A percentile compares a stretch with the other conserved stretches of the same genome.
Evolutionary conservation across 2,329 filamentous ascomycete genomes (phyloP).

Genomic region (Cladorrhinum sp.): DNA sequence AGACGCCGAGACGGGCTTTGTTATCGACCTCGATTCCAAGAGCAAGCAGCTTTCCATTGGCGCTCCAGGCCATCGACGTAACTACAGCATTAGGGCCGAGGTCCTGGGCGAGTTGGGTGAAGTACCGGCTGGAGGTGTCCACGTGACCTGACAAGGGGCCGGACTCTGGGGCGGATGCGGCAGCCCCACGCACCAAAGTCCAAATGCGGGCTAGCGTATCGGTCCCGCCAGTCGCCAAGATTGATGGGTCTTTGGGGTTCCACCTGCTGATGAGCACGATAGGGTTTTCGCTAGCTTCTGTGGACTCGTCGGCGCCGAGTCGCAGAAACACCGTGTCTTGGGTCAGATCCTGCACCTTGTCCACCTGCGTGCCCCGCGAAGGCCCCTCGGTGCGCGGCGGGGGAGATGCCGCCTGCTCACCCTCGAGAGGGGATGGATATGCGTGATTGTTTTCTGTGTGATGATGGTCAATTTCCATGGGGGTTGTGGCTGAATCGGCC

Average conservation of each 20-base stretch:
- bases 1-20: constrained; percentile 54
- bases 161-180: constrained; percentile 39
- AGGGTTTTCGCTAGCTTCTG: constrained; percentile 49
- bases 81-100: constrained; percentile 51
- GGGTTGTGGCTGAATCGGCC: constrained; percentile 50
- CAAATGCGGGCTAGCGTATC: constrained; percentile 69
- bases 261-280: constrained; percentile 67
- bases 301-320: constrained; percentile 44
- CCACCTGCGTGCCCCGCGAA: constrained; percentile 62
- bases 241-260: constrained; percentile 62
- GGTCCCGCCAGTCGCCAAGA: constrained; percentile 66
- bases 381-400: constrained; percentile 58
- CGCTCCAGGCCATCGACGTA: constrained; percentile 60
- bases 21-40: constrained; percentile 55
- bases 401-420: constrained; percentile 53
- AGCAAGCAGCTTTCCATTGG: constrained; percentile 54
- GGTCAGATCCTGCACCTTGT: constrained; percentile 60
- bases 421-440: constrained; percentile 63
- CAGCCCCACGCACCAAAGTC: constrained; percentile 56
- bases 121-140: constrained; percentile 40
- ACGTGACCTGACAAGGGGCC: constrained; percentile 46
- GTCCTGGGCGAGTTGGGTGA: constrained; percentile 50
- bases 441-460: constrained; percentile 52
- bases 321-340: constrained; percentile 60
- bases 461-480: constrained; percentile 59